These are phyloP conservation scores for Firmiana major DNA, from an alignment of 345 rosid genomes.

Conservation along the genomic window DNA sequence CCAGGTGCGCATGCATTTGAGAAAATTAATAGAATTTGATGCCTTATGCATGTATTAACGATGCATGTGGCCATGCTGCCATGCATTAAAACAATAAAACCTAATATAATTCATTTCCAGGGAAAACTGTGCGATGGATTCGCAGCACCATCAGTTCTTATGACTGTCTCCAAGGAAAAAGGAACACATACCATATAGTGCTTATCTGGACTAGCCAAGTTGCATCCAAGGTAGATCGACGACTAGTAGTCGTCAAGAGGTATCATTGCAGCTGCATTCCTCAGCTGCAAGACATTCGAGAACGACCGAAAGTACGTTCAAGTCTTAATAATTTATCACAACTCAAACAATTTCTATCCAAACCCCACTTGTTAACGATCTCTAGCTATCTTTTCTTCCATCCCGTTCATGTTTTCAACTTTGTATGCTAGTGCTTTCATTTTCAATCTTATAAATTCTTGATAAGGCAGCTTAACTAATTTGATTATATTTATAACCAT, in stretches of 20 bases:
- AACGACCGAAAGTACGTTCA: neutral
- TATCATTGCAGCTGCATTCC: neutral
- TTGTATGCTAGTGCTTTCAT: neutral
- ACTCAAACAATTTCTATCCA: neutral
- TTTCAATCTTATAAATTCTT: neutral
- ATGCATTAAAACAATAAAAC: neutral
- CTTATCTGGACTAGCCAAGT: neutral
- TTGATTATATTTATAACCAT: neutral
- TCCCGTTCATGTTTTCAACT: neutral
- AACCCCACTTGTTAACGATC: neutral
- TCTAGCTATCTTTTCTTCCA: neutral
- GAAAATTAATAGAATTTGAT: neutral
- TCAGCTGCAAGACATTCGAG: neutral
- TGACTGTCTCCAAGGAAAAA: neutral
- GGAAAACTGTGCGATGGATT: neutral
- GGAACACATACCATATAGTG: too few species aligned
- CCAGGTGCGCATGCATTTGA: neutral
- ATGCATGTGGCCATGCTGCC: conserved; percentile 1
- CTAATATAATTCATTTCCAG: neutral
- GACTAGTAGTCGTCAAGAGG: neutral
- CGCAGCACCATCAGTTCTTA: neutral
- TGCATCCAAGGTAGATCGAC: neutral
- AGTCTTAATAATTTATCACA: neutral
- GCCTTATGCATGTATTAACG: neutral
- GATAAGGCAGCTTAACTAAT: too few species aligned